Evolutionary conservation across 306 rosid species (phyloP).

Genomic region (Acacia melanoxylon): DNA sequence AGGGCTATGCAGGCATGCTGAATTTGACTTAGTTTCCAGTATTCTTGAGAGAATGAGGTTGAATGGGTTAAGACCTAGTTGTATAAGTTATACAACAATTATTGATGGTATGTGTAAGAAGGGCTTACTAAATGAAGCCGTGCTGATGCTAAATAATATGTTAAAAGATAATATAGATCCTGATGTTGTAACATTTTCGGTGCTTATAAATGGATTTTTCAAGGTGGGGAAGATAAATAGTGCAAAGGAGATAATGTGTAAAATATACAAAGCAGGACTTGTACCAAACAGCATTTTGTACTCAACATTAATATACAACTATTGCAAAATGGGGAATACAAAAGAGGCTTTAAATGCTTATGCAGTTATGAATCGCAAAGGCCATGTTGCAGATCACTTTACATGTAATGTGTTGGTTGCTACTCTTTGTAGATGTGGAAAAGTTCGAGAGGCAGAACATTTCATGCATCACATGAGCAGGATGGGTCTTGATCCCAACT

Average conservation of each 20-base stretch:
- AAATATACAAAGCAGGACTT: slow-evolving; percentile 58
- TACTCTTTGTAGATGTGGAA: slow-evolving; percentile 57
- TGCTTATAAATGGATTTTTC: slow-evolving; percentile 73
- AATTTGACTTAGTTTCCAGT: slow-evolving; percentile 50
- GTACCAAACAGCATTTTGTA: slow-evolving; percentile 54
- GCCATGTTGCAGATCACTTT: slow-evolving; percentile 51
- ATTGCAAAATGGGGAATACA: slow-evolving; percentile 62
- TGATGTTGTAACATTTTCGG: slow-evolving; percentile 67
- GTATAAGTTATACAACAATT: slow-evolving; percentile 53
- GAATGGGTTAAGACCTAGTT: slow-evolving; percentile 41
- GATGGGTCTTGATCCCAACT: slow-evolving; percentile 55
- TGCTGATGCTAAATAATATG: slow-evolving; percentile 53
- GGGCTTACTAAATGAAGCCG: slow-evolving; percentile 66
- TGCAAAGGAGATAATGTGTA: slow-evolving; percentile 67
- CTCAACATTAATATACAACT: slow-evolving; percentile 68
- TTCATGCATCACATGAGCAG: slow-evolving; percentile 71
- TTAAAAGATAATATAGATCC: slow-evolving; percentile 45
- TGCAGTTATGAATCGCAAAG: slow-evolving; percentile 58
- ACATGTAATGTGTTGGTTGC: slow-evolving; percentile 58
- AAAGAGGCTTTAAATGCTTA: slow-evolving; percentile 57
- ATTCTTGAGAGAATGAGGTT: slow-evolving; percentile 57
- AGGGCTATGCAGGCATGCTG: slow-evolving; percentile 58
- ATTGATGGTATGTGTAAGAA: slow-evolving; percentile 73
- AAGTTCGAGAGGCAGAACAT: slow-evolving; percentile 59
- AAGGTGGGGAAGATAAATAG: slow-evolving; percentile 54